These are phyloP conservation scores for Stagonosporopsis chrysanthemi DNA, from an alignment of 2,329 filamentous ascomycete species.

Conservation along the genomic window DNA sequence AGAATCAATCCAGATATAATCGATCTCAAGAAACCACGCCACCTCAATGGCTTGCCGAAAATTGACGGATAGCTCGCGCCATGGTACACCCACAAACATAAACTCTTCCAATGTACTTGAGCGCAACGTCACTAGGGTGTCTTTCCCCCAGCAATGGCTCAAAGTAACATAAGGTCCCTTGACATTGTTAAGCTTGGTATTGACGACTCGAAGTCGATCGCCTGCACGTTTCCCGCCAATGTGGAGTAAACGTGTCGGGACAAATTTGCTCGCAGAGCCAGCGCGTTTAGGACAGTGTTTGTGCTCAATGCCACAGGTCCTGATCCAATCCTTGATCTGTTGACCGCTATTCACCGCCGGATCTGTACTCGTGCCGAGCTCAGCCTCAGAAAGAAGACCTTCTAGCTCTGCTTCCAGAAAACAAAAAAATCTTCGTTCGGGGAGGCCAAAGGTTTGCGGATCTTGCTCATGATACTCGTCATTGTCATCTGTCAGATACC, in stretches of 20 bases:
- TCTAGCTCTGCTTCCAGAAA: neutral
- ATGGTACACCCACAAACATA: too few species aligned
- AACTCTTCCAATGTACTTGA: too few species aligned
- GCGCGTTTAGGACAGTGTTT: constrained; percentile 18
- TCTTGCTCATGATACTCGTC: constrained; percentile 24
- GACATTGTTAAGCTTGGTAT: too few species aligned
- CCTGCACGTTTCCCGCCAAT: constrained; percentile 9
- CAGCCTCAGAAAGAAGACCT: neutral
- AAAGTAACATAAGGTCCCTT: too few species aligned
- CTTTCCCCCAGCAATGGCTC: too few species aligned
- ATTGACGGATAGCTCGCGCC: too few species aligned
- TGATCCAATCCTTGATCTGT: constrained; percentile 18
- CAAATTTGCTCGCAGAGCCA: constrained; percentile 7
- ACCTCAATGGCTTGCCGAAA: too few species aligned
- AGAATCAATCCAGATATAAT: too few species aligned
- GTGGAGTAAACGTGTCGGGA: constrained; percentile 2
- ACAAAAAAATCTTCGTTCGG: neutral
- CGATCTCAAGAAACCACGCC: too few species aligned
- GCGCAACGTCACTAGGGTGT: too few species aligned
- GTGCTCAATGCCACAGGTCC: constrained; percentile 13
- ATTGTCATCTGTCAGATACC: neutral
- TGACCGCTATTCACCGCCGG: constrained; percentile 3
- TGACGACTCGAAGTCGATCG: neutral
- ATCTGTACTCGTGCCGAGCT: neutral
- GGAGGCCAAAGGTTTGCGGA: neutral